These are phyloP conservation scores for Choanephora cucurbitarum DNA, from an alignment of 371 early-diverging fungal species.

Conservation along the genomic window DNA sequence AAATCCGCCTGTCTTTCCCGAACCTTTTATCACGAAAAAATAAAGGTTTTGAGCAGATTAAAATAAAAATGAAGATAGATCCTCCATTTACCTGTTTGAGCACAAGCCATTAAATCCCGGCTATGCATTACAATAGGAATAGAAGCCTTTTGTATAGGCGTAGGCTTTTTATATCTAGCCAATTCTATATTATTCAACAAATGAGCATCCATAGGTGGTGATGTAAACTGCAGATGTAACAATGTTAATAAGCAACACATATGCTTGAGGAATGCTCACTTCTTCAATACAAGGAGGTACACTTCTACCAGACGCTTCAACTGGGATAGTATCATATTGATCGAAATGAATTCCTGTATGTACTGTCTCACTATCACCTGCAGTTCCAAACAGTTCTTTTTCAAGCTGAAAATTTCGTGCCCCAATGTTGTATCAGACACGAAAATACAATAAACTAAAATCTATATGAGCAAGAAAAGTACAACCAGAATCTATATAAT, in stretches of 20 bases:
- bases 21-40: conserved; percentile 66
- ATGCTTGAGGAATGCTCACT: conserved; percentile 25
- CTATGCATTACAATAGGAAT: conserved; percentile 62
- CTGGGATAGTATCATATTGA: conserved; percentile 95
- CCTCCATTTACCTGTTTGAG: conserved; percentile 75
- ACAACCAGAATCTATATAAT: too few species aligned
- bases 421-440: conserved; percentile 66
- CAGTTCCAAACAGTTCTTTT: conserved; percentile 67
- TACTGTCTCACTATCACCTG: conserved; percentile 66
- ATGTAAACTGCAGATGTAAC: conserved; percentile 41
- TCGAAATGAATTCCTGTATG: conserved; percentile 95
- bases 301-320: conserved; percentile 83
- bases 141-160: conserved; percentile 70
- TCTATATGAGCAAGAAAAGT: too few species aligned
- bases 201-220: conserved; percentile 76
- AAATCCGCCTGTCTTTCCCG: conserved; percentile 75
- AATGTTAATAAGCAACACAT: neutral
- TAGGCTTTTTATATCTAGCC: conserved; percentile 62
- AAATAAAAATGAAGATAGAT: too few species aligned
- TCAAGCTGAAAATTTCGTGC: conserved; percentile 78
- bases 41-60: too few species aligned
- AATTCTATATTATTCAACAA: conserved; percentile 66
- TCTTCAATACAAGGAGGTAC: conserved; percentile 25
- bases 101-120: conserved; percentile 75
- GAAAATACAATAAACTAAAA: conserved; percentile 34